Percentiles rank a stretch among this genome's conserved stretches.
phyloP scores from a whole-genome alignment of 2,329 filamentous ascomycete genomes.

The Madurella mycetomatis region DNA sequence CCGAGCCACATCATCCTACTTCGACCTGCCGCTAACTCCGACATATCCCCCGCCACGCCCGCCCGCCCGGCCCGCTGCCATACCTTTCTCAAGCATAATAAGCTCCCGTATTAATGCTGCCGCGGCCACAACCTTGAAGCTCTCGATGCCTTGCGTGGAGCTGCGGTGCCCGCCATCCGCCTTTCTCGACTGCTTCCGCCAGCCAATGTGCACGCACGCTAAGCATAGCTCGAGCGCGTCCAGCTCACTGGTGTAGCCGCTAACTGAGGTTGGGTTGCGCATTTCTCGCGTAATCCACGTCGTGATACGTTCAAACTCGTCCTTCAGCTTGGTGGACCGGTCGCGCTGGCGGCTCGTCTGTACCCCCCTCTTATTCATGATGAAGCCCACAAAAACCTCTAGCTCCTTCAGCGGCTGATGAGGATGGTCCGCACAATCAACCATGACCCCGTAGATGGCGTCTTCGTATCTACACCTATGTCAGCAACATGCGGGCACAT shows the following conservation, averaged over 20 bases:
- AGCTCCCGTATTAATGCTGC: constrained; percentile 31
- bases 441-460: constrained; percentile 38
- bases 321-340: constrained; percentile 46
- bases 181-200: background rate
- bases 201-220: constrained; percentile 27
- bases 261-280: constrained; percentile 11
- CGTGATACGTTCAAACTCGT: constrained; percentile 46
- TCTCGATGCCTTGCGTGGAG: constrained; percentile 22
- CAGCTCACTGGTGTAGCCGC: constrained; percentile 1
- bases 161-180: background rate
- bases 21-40: background rate
- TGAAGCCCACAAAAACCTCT: constrained; percentile 53
- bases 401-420: constrained; percentile 43
- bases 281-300: constrained; percentile 32
- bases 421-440: constrained; percentile 43
- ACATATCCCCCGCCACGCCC: background rate
- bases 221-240: constrained; percentile 30
- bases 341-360: constrained; percentile 51
- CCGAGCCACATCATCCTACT: constrained; percentile 5
- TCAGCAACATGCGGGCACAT: background rate
- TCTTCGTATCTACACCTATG: constrained; percentile 42
- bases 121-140: constrained; percentile 31
- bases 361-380: constrained; percentile 47
- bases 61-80: background rate
- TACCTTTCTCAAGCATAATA: background rate